Conservation (phyloP, 2,329 filamentous ascomycete species). For the Sclerotinia trifoliorum region DNA sequence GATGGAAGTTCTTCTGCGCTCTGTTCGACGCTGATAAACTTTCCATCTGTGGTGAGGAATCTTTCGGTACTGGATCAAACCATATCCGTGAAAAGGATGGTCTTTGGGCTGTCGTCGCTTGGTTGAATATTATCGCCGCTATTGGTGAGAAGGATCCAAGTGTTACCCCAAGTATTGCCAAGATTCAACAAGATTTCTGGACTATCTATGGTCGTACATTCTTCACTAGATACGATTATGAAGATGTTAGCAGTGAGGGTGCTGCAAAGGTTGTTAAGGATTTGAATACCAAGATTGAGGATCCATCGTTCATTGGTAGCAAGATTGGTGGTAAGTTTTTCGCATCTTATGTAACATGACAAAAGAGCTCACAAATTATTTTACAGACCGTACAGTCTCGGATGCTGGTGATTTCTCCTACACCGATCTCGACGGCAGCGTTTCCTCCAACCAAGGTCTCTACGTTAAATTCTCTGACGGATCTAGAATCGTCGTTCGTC, state of each 20-base stretch:
- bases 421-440: constrained; percentile 96
- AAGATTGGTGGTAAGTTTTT: constrained; percentile 62
- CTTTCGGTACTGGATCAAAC: constrained; percentile 96
- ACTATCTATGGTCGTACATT: constrained; percentile 92
- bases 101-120: constrained; percentile 94
- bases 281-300: constrained; percentile 74
- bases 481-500: constrained; percentile 88
- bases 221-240: constrained; percentile 99
- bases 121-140: constrained; percentile 97
- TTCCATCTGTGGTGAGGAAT: constrained; percentile 98
- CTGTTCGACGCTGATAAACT: constrained; percentile 93
- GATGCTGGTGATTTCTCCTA: constrained; percentile 97
- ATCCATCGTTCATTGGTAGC: constrained; percentile 75
- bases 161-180: constrained; percentile 85
- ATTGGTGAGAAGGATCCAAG: constrained; percentile 78
- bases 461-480: constrained; percentile 93
- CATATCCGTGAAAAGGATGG: constrained; percentile 99
- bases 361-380: not conserved
- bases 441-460: constrained; percentile 93
- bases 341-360: constrained; percentile 18
- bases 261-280: constrained; percentile 87
- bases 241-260: constrained; percentile 86
- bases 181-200: constrained; percentile 98
- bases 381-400: constrained; percentile 70
- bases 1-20: constrained; percentile 99